These are phyloP conservation scores for Penicillium canescens DNA, from an alignment of 495 filamentous ascomycete species.

Conservation along the genomic window DNA sequence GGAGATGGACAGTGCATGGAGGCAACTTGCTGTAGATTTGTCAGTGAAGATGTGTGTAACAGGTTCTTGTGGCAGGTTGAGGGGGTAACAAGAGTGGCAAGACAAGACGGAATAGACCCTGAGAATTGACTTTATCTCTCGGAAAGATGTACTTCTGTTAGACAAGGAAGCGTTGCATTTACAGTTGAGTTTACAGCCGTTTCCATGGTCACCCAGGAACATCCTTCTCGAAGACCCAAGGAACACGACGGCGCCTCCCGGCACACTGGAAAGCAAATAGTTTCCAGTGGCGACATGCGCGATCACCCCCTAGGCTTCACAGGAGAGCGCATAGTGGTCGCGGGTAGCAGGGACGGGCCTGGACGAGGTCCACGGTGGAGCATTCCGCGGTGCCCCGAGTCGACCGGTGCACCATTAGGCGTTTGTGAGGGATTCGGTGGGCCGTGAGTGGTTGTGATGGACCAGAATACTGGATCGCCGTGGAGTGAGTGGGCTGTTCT, in stretches of 20 bases:
- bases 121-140: not conserved
- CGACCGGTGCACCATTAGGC: slow-evolving; percentile 10
- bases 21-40: too few species aligned
- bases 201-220: slow-evolving; percentile 5
- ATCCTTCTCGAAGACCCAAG: slow-evolving; percentile 26
- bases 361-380: slow-evolving; percentile 27
- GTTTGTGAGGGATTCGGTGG: slow-evolving; percentile 1
- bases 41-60: not conserved
- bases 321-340: slow-evolving; percentile 1
- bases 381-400: slow-evolving; percentile 27
- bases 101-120: not conserved
- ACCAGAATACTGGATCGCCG: not conserved
- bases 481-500: slow-evolving; percentile 2
- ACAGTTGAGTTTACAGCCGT: slow-evolving; percentile 6
- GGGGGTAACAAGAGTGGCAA: slow-evolving; percentile 3
- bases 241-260: slow-evolving; percentile 22
- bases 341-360: slow-evolving; percentile 25
- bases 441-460: not conserved
- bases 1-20: too few species aligned
- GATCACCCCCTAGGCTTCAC: slow-evolving; percentile 5
- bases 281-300: slow-evolving; percentile 16
- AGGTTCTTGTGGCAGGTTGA: not conserved
- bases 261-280: slow-evolving; percentile 23
- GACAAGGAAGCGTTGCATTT: slow-evolving; percentile 7
- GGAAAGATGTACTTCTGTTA: too few species aligned